These are phyloP conservation scores for Xylaria sp. DNA, from an alignment of 495 filamentous ascomycete species.

Conservation along the genomic window DNA sequence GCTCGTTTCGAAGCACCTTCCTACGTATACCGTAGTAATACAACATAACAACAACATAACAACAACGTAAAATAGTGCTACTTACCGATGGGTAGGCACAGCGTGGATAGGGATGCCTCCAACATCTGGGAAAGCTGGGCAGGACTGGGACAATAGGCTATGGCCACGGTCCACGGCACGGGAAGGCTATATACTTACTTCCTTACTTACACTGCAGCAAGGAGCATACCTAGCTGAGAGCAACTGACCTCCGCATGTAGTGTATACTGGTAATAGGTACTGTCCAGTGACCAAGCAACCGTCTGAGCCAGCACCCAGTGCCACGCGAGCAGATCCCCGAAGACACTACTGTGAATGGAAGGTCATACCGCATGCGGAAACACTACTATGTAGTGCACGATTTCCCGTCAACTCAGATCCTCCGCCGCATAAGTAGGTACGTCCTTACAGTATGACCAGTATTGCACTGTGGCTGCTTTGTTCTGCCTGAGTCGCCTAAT, in stretches of 20 bases:
- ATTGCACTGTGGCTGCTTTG: slow-evolving; percentile 20
- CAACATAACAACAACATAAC: no score
- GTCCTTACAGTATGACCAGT: not conserved
- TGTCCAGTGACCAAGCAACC: not conserved
- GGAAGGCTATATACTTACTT: slow-evolving; percentile 7
- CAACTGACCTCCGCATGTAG: no score
- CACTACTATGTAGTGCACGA: no score
- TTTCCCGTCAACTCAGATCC: not conserved
- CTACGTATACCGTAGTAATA: no score
- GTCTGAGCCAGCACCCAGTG: not conserved
- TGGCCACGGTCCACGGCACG: slow-evolving; percentile 2
- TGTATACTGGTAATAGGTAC: no score
- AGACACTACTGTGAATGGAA: slow-evolving; percentile 19
- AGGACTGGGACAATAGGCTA: not conserved
- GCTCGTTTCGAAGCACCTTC: not conserved
- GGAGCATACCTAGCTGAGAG: no score
- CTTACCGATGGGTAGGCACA: not conserved
- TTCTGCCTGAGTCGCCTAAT: slow-evolving; percentile 11
- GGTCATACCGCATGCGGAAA: no score
- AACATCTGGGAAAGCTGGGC: not conserved
- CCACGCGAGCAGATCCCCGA: slow-evolving; percentile 15
- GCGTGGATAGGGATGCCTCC: not conserved
- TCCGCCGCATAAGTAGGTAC: slow-evolving; percentile 12
- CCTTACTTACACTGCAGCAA: not conserved
- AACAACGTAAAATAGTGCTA: no score